phyloP scores from a whole-genome alignment of 2,329 filamentous ascomycete species.

The Diaporthe australafricana region DNA sequence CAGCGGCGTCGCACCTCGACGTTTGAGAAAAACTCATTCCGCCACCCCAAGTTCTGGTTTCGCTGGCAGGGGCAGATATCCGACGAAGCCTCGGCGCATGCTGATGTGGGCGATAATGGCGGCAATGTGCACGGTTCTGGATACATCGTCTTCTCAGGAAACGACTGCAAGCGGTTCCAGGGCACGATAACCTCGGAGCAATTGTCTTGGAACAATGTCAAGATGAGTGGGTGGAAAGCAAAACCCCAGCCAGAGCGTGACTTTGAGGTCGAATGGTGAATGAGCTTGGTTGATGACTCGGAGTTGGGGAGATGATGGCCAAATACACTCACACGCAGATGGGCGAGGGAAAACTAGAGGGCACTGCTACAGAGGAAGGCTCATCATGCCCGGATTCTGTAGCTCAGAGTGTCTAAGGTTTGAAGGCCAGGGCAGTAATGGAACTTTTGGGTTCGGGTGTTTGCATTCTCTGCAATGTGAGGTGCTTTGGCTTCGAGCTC shows the following conservation, averaged over 20 bases:
- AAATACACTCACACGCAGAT: no score
- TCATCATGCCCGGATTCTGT: no score
- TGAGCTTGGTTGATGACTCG: background rate
- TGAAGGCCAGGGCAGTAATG: no score
- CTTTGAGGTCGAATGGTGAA: slow-evolving; percentile 39
- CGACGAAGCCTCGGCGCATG: background rate
- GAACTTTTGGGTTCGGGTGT: no score
- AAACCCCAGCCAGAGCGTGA: slow-evolving; percentile 37
- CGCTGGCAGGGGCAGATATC: slow-evolving; percentile 37
- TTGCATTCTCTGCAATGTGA: no score
- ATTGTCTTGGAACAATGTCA: slow-evolving; percentile 41
- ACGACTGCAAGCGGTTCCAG: slow-evolving; percentile 42
- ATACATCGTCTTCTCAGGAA: slow-evolving; percentile 43
- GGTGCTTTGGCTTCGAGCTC: no score
- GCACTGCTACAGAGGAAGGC: no score
- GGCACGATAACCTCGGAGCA: slow-evolving; percentile 41
- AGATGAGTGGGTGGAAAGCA: slow-evolving; percentile 39
- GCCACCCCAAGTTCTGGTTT: slow-evolving; percentile 43
- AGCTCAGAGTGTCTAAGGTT: no score
- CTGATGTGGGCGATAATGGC: background rate
- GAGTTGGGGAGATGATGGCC: background rate
- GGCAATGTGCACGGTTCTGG: slow-evolving; percentile 37
- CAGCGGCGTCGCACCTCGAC: slow-evolving; percentile 37
- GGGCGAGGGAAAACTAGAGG: no score
- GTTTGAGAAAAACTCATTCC: slow-evolving; percentile 44